Evolutionary conservation across 2,329 filamentous ascomycete genomes (phyloP).

Genomic region (Penicillium fuscoglaucum): DNA sequence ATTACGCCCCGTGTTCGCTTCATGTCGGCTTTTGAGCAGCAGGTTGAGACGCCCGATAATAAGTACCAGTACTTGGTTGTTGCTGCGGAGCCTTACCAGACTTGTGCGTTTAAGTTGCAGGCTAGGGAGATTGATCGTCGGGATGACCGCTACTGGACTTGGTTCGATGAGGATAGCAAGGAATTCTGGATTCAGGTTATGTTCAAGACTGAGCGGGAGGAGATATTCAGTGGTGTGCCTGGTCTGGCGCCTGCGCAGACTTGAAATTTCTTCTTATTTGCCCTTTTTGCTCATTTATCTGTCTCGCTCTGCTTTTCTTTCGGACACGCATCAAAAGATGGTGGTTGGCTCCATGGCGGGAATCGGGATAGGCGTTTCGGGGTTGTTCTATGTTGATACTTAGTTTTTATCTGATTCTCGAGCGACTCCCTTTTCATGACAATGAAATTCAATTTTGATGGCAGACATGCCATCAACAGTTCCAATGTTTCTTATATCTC

Average conservation of each 20-base stretch:
- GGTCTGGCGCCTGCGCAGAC: constrained; percentile 56
- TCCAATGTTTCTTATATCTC: background rate
- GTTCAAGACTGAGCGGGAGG: constrained; percentile 97
- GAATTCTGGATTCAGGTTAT: constrained; percentile 98
- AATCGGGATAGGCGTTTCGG: constrained; percentile 19
- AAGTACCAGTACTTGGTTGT: constrained; percentile 93
- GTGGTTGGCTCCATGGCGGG: constrained; percentile 13
- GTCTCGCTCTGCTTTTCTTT: constrained; percentile 1
- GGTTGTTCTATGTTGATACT: constrained; percentile 13
- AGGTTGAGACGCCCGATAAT: constrained; percentile 89
- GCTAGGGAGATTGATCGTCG: constrained; percentile 87
- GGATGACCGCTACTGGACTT: constrained; percentile 85
- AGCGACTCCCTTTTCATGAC: constrained; percentile 15
- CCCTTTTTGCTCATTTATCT: background rate
- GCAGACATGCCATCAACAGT: background rate
- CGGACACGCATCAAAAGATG: constrained; percentile 8
- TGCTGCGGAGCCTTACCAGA: constrained; percentile 97
- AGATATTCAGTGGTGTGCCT: constrained; percentile 72
- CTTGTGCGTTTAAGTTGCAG: constrained; percentile 93
- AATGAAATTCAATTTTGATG: background rate
- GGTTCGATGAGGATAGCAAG: constrained; percentile 93
- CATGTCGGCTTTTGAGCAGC: constrained; percentile 97
- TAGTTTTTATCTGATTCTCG: constrained; percentile 7
- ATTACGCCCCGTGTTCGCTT: constrained; percentile 83
- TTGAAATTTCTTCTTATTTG: constrained; percentile 18